phyloP scores from a whole-genome alignment of 495 filamentous ascomycete species.

The Rostrohypoxylon terebratum region DNA sequence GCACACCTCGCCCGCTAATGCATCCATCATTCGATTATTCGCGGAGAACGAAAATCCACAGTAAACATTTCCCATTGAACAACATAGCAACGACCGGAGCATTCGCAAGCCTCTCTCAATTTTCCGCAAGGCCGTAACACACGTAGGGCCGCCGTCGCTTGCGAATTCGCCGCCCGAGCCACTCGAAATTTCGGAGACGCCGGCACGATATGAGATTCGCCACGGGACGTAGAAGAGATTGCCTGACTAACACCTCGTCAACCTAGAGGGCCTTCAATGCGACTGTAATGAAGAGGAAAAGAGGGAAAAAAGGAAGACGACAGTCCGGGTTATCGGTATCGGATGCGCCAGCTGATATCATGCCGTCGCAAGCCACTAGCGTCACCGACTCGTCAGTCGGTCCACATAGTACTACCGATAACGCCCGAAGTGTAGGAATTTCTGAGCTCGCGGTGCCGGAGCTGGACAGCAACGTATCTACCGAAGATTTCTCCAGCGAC shows the following conservation, averaged over 20 bases:
- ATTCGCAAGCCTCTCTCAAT: neutral
- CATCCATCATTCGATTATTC: slow-evolving; percentile 7
- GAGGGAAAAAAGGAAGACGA: slow-evolving; percentile 26
- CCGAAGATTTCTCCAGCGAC: slow-evolving; percentile 49
- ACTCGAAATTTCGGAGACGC: slow-evolving; percentile 22
- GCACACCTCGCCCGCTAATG: slow-evolving; percentile 14
- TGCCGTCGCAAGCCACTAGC: slow-evolving; percentile 45
- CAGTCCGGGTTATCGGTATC: slow-evolving; percentile 29
- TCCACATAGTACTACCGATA: slow-evolving; percentile 30
- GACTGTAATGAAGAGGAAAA: slow-evolving; percentile 42
- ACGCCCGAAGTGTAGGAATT: slow-evolving; percentile 31
- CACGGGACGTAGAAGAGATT: slow-evolving; percentile 6
- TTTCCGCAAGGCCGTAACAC: neutral
- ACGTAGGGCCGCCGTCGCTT: slow-evolving; percentile 21
- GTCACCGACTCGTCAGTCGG: slow-evolving; percentile 43
- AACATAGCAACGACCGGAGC: neutral
- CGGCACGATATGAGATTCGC: slow-evolving; percentile 23
- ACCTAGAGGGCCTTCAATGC: slow-evolving; percentile 2
- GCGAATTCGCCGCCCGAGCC: slow-evolving; percentile 21
- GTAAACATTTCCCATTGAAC: slow-evolving; percentile 13
- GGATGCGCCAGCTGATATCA: slow-evolving; percentile 35
- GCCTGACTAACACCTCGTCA: slow-evolving; percentile 19
- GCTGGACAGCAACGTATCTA: slow-evolving; percentile 47
- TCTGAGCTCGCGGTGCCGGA: slow-evolving; percentile 47
- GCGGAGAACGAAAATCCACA: neutral